Evolutionary conservation across 192 early-diverging fungal genomes (phyloP).

Genomic region (Gigaspora rosea): DNA sequence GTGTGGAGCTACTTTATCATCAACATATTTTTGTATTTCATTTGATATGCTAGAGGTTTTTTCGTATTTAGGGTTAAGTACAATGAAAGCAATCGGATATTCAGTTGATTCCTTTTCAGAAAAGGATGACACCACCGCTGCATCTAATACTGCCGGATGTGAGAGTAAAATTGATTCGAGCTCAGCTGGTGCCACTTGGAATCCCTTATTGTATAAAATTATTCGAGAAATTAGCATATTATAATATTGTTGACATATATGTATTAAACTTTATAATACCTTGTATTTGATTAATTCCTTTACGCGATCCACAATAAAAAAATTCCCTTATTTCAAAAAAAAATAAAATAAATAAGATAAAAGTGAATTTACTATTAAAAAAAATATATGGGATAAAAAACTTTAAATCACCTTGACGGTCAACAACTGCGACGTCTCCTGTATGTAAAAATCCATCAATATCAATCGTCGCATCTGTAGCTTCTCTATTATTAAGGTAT

Average conservation of each 20-base stretch:
- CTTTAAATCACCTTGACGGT: conserved; percentile 56
- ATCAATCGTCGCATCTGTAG: conserved; percentile 74
- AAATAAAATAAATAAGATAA: no score
- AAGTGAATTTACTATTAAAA: background rate
- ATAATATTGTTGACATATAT: background rate
- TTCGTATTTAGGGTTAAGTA: conserved; percentile 46
- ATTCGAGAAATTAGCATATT: background rate
- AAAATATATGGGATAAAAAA: background rate
- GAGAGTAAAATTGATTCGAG: conserved; percentile 76
- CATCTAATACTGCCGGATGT: conserved; percentile 72
- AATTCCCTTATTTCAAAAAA: conserved; percentile 35
- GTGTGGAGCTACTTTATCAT: conserved; percentile 64
- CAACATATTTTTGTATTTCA: conserved; percentile 57
- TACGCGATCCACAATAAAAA: conserved; percentile 74
- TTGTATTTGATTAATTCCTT: conserved; percentile 97
- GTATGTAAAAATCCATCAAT: conserved; percentile 79
- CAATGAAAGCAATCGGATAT: conserved; percentile 77
- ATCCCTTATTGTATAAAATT: conserved; percentile 33
- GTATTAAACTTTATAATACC: conserved; percentile 45
- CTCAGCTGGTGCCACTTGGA: conserved; percentile 85
- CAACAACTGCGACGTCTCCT: conserved; percentile 75
- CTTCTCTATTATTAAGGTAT: conserved; percentile 78
- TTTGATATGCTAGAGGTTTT: conserved; percentile 45
- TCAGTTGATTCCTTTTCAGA: conserved; percentile 69
- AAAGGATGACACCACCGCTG: conserved; percentile 66